Evolutionary conservation across 164 flowering plant species (phyloP).

Genomic region (Amborella trichopoda): DNA sequence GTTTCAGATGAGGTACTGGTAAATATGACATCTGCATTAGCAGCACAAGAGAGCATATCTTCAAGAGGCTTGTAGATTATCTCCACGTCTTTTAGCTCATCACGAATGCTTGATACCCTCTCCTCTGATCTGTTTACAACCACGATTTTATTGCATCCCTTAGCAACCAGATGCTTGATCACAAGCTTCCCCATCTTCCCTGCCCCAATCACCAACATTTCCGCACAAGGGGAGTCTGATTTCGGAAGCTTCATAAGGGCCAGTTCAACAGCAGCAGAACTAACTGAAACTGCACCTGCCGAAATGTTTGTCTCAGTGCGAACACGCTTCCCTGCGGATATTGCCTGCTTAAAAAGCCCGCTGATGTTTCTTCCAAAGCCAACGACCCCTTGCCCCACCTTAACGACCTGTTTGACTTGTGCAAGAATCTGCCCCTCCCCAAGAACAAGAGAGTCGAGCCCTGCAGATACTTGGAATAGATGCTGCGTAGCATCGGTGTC

Average conservation of each 20-base stretch:
- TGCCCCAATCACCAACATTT: conserved; percentile 86
- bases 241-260: conserved; percentile 88
- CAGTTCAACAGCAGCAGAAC: conserved; percentile 92
- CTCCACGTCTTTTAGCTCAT: conserved; percentile 64
- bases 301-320: conserved; percentile 81
- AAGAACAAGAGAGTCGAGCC: conserved; percentile 82
- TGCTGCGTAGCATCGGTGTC: conserved; percentile 83
- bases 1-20: conserved; percentile 92
- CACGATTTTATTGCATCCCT: conserved; percentile 85
- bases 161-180: conserved; percentile 88
- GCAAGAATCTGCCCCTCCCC: conserved; percentile 95
- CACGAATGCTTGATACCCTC: conserved; percentile 64
- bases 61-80: conserved; percentile 70
- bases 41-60: conserved; percentile 67
- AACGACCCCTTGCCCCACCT: conserved; percentile 72
- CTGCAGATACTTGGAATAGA: conserved; percentile 85
- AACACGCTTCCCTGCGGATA: conserved; percentile 80
- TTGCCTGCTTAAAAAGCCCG: conserved; percentile 81
- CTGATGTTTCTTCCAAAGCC: conserved; percentile 89
- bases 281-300: conserved; percentile 89
- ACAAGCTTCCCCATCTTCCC: conserved; percentile 99
- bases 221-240: conserved; percentile 43
- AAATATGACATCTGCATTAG: conserved; percentile 85
- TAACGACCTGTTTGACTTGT: conserved; percentile 89
- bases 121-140: conserved; percentile 86